Base-by-base conservation (phyloP, 768 basidiomycete genomes). In the Clathrus columnatus region DNA sequence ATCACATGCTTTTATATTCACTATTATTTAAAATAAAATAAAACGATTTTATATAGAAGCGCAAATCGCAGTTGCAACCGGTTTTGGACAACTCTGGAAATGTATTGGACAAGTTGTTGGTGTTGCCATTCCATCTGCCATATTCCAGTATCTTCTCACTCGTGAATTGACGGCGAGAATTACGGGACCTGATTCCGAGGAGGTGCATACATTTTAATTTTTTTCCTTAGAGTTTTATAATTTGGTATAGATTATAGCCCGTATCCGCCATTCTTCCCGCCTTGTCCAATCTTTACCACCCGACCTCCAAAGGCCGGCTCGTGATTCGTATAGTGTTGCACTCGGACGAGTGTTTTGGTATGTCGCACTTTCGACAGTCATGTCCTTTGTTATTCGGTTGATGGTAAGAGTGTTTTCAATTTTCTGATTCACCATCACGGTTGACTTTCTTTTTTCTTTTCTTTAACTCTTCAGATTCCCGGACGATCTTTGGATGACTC, bases 81-180 rank as follows among this genome's bases (percentile, higher is more conserved):
- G 85, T 0, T 86, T 86, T 60, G 79, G 75, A 8, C 81, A 83
- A 55, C 68, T 85, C 7, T 83, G 85, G 65, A 74, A 84, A 3
- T 83, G 84, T 4, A 67, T 85, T 80, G 83, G 84, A n/a, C 85
- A 87, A 70, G 84, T 86, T 4, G 77, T 75, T 14, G 85, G 84
- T n/a, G 83, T 87, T 1, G 84, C 83, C 8, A 67, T 82, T 21
- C 77, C 83, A 2, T 79, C 83, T 0, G 85, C 85, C 2, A 65
- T 87, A 7, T 86, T 85, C 67, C 85, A 87, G 61, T 73, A 75
- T 17, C 71, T 69, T 21, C 72, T 87, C 29, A 76, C 78, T 45
- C 58, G 57, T 0, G 82, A 84, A 59, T 71, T 87, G 7, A 72
- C 73, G 51, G 67, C 70, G n/a, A 73, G 81, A 7, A 78, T 86